Conservation (phyloP, 2,329 filamentous ascomycete species). For the Bipolaris victoriae region DNA sequence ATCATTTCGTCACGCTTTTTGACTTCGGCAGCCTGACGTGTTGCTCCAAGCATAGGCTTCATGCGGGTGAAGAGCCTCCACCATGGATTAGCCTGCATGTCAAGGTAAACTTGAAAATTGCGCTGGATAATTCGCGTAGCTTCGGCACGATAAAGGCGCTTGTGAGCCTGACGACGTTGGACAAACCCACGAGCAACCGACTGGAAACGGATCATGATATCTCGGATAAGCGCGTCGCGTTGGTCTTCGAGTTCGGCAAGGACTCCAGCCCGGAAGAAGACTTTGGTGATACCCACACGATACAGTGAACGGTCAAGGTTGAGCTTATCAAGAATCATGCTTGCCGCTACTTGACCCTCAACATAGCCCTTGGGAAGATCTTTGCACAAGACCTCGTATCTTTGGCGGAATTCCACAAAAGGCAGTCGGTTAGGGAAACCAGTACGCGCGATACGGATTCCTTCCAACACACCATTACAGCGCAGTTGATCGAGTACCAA, state of each 20-base stretch:
- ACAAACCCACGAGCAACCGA: constrained; percentile 89
- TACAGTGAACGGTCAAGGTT: constrained; percentile 85
- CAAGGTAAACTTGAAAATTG: constrained; percentile 90
- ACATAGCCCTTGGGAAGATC: constrained; percentile 85
- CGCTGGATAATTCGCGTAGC: constrained; percentile 92
- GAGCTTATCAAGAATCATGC: constrained; percentile 87
- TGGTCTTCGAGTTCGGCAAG: constrained; percentile 96
- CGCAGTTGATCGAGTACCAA: constrained; percentile 97
- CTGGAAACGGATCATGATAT: constrained; percentile 94
- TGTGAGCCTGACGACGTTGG: constrained; percentile 86
- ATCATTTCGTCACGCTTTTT: constrained; percentile 96
- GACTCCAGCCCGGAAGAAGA: constrained; percentile 96
- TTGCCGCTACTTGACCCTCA: constrained; percentile 84
- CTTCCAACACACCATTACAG: constrained; percentile 98
- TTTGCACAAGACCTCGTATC: constrained; percentile 93
- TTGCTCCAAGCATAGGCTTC: constrained; percentile 92
- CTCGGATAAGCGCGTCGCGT: constrained; percentile 86
- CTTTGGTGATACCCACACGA: constrained; percentile 92
- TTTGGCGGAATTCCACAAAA: constrained; percentile 91
- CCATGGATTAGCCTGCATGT: constrained; percentile 93
- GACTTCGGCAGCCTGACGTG: constrained; percentile 88
- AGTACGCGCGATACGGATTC: constrained; percentile 94
- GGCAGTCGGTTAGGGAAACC: constrained; percentile 93
- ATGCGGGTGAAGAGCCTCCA: constrained; percentile 95
- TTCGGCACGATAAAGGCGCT: constrained; percentile 91